Conservation (phyloP, 352 stramenopile genomes). For the Phytophthora fragariae region DNA sequence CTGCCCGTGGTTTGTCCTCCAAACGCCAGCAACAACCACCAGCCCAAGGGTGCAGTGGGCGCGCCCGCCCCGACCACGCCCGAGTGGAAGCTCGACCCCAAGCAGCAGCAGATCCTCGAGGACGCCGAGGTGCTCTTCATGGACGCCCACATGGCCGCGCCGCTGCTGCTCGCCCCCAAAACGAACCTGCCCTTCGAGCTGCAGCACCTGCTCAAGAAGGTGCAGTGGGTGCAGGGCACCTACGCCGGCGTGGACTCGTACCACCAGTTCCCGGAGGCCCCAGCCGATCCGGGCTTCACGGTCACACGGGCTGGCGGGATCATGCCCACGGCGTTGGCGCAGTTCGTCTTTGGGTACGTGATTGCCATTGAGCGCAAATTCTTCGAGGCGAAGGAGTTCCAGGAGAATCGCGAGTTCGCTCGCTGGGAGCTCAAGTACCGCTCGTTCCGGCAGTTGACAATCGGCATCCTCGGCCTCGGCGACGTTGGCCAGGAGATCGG, state of each 20-base stretch:
- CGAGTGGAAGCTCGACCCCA: slow-evolving; percentile 33
- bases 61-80: slow-evolving; percentile 7
- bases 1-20: slow-evolving; percentile 33
- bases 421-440: slow-evolving; percentile 50
- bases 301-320: slow-evolving; percentile 62
- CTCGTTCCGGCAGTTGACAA: slow-evolving; percentile 49
- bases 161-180: slow-evolving; percentile 45
- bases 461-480: slow-evolving; percentile 68
- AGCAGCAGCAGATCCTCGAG: slow-evolving; percentile 38
- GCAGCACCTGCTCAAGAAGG: slow-evolving; percentile 53
- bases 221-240: slow-evolving; percentile 62
- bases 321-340: slow-evolving; percentile 56
- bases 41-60: slow-evolving; percentile 19
- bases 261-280: slow-evolving; percentile 37
- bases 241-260: slow-evolving; percentile 64
- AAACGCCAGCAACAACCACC: slow-evolving; percentile 36
- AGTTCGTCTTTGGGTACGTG: slow-evolving; percentile 59
- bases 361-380: slow-evolving; percentile 57
- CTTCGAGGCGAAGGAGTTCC: slow-evolving; percentile 44
- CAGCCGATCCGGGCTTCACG: slow-evolving; percentile 39
- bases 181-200: slow-evolving; percentile 43
- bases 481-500: slow-evolving; percentile 72
- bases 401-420: slow-evolving; percentile 43
- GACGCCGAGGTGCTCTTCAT: slow-evolving; percentile 43
- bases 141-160: slow-evolving; percentile 43